Conservation (phyloP, 2,329 filamentous ascomycete species). For the Aspergillus alliaceus region DNA sequence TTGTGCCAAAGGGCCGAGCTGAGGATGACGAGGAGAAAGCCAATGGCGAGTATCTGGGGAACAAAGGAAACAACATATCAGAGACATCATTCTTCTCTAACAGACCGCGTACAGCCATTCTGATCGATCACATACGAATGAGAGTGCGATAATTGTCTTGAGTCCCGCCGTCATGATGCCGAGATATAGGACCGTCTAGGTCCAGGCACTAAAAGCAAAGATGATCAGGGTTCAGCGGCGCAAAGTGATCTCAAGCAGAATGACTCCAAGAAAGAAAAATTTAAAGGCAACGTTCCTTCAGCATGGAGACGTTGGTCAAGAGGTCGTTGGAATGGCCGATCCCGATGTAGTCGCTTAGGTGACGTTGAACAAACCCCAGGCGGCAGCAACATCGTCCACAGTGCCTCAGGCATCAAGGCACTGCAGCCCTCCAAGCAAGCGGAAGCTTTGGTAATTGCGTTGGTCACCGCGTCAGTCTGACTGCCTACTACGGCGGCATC, state of each 20-base stretch:
- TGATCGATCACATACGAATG: conserved; percentile 66
- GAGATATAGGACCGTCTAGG: conserved; percentile 24
- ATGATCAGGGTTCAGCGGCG: not conserved
- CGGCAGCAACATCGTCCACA: conserved; percentile 11
- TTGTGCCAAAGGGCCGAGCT: conserved; percentile 93
- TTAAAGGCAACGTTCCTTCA: conserved; percentile 1
- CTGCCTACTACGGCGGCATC: conserved; percentile 28
- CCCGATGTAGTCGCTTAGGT: conserved; percentile 16
- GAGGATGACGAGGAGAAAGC: conserved; percentile 97
- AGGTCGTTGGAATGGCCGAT: not conserved
- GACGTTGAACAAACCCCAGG: conserved; percentile 26
- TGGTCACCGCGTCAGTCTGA: conserved; percentile 35
- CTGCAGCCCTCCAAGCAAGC: conserved; percentile 10
- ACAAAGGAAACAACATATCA: conserved; percentile 1
- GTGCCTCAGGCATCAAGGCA: conserved; percentile 18
- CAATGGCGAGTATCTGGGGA: conserved; percentile 80
- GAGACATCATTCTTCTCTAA: not conserved
- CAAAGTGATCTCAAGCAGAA: conserved; percentile 4
- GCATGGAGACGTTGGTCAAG: conserved; percentile 7
- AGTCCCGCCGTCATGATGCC: conserved; percentile 73
- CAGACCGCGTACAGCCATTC: not conserved
- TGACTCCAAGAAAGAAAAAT: not conserved
- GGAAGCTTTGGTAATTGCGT: conserved; percentile 9
- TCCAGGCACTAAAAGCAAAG: conserved; percentile 8
- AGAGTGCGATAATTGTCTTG: conserved; percentile 98